Evolutionary conservation across 805 yeast genomes (phyloP), one percentile per base, ranked within the genome.

Genomic region (Saccharomyces mikatae): DNA sequence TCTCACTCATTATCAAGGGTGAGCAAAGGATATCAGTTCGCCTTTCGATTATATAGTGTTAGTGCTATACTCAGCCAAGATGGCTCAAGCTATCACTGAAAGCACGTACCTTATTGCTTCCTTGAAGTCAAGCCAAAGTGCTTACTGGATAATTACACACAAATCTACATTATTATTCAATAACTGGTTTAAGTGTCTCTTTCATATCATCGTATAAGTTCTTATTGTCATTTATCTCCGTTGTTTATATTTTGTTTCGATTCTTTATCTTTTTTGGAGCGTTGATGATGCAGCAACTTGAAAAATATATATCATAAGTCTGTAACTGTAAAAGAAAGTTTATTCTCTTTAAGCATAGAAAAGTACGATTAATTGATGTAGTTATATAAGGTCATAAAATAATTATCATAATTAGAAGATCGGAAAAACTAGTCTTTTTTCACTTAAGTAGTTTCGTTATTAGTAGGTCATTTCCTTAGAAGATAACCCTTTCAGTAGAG

Each of bases 401-500:
- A 21, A 17, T 36, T 36, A 36, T 36, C 24, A 36, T 36, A 36
- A 36, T 36, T 36, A 17, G 9, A 36, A 36, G 24, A 36, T 36
- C 24, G 44, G 8, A 36, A 17, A 36, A 36, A 36, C 44, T 17
- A 36, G 24, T 36, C 24, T 36, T 36, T 17, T 36, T 36, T 36
- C n/a, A n/a, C n/a, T 32, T 36, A 11, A 2, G 11, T 29, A 21
- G 44, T 36, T 36, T 36, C 24, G 24, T 36, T 9, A 36, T 36
- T 36, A 36, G 36, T 31, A 31, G 44, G 44, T 36, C 44, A 11
- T 36, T 17, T 8, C 13, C 22, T 47, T 22, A 52, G 9, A 53
- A 53, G 10, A 55, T 21, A 2, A 54, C 51, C 52, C 54, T 62
- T 44, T 65, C 68, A 36, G 58, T 56, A 14, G 60, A 50, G 48